Base-by-base conservation (phyloP, 2,329 filamentous ascomycete genomes). In the Colletotrichum somersetense region DNA sequence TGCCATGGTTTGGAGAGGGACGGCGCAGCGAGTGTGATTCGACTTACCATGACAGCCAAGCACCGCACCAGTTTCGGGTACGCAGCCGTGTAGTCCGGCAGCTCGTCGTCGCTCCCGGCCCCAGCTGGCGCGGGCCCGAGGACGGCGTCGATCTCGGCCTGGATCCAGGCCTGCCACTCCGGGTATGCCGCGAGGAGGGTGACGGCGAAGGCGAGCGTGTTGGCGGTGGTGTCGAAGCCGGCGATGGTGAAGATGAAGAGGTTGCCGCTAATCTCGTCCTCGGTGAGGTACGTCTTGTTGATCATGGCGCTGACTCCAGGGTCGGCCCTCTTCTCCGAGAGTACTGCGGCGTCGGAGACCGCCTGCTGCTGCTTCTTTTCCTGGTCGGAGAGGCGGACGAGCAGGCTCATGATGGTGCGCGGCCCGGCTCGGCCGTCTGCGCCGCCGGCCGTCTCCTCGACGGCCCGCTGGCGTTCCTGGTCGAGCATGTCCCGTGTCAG, bases 101-200 rank as follows among this genome's bases (percentile, higher is more conserved):
- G 11, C n/a, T 53, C 59, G 44, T 30, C 42, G 4, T 83, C 79
- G 62, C 18, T 46, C 18, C 8, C 42, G 42, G 5, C 40, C 1
- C 77, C 78, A 4, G 72, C 61, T 4, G 77, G 75, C 7, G 73
- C 66, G 6, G 76, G 62, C 2, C 74, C 73, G 48, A 42, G 64
- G 35, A 74, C 55, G 30, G 70, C 30, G 57, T 83, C 78, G 46
- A 88, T 79, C 74, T 89, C 88, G 66, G 85, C 85, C 11, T 78
- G 77, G 4, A 89, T 75, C 86, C 87, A 89, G 3, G 82, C 81
- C 76, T 89, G 87, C 78, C 84, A 84, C 63, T 85, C 76, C 0
- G 85, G 85, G 69, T 86, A 78, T 1, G 81, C 76, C 1, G 85
- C 82, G 0, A 89, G 79, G 5, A 87, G 76, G 1, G 81, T 80